Evolutionary conservation across 306 rosid species (phyloP), one percentile per base, ranked within the genome.

Genomic region (Ormosia emarginata): DNA sequence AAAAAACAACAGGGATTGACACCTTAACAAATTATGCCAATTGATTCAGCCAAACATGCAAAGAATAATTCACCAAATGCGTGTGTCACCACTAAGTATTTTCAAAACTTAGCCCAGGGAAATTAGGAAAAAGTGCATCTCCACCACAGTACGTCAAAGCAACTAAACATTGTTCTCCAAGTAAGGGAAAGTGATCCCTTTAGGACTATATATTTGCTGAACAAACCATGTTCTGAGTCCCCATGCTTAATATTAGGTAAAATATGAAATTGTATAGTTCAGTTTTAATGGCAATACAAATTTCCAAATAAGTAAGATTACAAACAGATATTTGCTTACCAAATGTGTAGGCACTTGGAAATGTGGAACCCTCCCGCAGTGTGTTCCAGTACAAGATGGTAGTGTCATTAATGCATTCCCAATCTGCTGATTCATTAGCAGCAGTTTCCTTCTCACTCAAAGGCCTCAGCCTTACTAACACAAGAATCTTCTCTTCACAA

Each of bases 401-500:
- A 67, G 92, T 96, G 50, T 90, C 99, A 79, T 93, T 93, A 85
- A 96, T 93, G 91, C 98, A 93, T 86, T 96, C 99, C 99, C 99
- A 96, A 57, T 96, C 98, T 73, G 97, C 92, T 12, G 85, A 92
- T 84, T 96, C 98, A 86, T 72, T 90, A 2, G 86, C 83, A 10
- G 82, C 34, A 85, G 73, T 70, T 90, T 96, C 99, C 92, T 90
- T 96, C 77, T 91, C 97, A 66, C 52, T 91, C 84, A 96, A 79
- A 81, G 99, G 99, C 87, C 99, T 93, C 82, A 96, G 75, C 86
- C 99, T 90, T 74, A 96, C 87, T 77, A 90, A 76, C 86, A 96
- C 99, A 74, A 93, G 91, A 63, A 96, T 96, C 95, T 96, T 96
- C 94, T 96, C 99, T 83, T 93, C 97, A 2, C 88, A 92, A 34